Evolutionary conservation across 140 eudicot species (phyloP), one percentile per base, ranked within the genome.

Genomic region (Oenanthe javanica): DNA sequence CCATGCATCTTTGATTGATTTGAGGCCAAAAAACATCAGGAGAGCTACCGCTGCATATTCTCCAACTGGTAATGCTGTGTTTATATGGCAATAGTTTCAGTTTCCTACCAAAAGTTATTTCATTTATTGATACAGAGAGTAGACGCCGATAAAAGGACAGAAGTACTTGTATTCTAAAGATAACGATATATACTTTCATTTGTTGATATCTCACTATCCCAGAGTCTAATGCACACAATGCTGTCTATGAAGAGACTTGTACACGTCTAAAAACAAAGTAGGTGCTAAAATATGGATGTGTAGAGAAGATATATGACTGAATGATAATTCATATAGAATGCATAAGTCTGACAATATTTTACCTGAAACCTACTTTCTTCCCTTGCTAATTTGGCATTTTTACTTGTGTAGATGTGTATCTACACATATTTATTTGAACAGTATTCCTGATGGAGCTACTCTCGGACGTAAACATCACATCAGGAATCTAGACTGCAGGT

Each of bases 1-100:
- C 99, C 99, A 95, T 50, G 99, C 97, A 90, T 92, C 97, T 76
- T 92, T 95, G 59, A 95, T 95, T 14, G 99, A 86, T 85, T 95
- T 95, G 42, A 95, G 93, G 57, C 99, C 99, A 61, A 95, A 95
- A 86, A 95, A 95, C 92, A 90, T 81, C 81, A 95, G 78, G 79
- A 95, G 97, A 55, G 96, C 84, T 50, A 95, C 96, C 4, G 97
- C 99, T 59, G 97, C 97, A 54, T 95, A 95, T 84, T 95, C 99
- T 88, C 99, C 99, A 42, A 95, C 87, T 21, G 99, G 99, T 84
- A 95, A 84, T 52, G 99, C 97, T 92, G 97, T 92, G 97, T 81
- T 82, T 23, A 55, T 48, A 66, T 57, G 71, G 9, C 46, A 46
- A 45, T 57, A 73, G 67, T 18, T 79, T 75, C 46, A 72, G 79